Percentiles rank a stretch among this genome's conserved stretches.
Conservation (phyloP, 768 basidiomycete species). For the Leccinum boreale region DNA sequence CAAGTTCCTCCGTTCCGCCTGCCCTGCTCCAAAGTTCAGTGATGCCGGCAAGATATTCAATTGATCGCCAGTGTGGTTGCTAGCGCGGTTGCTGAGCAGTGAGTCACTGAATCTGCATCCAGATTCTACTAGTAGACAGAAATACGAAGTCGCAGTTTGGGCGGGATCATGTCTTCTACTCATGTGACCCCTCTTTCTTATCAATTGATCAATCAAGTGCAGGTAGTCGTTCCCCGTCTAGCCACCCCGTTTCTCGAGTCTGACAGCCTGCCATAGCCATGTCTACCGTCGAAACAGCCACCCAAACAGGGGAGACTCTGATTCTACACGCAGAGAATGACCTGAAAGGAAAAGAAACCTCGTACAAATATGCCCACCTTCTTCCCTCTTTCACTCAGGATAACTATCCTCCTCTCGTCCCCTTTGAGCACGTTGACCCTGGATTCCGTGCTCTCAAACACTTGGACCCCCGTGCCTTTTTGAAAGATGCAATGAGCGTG, state of each 20-base stretch:
- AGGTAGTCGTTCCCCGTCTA: neutral
- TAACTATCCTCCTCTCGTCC: conserved; percentile 62
- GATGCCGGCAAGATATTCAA: neutral
- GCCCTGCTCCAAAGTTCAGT: neutral
- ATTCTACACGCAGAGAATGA: conserved; percentile 4
- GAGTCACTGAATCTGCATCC: neutral
- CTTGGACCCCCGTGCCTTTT: conserved; percentile 64
- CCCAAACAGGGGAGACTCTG: conserved; percentile 1
- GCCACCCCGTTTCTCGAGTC: neutral
- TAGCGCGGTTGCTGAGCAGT: no score
- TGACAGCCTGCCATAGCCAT: neutral
- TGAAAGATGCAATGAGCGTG: conserved; percentile 54
- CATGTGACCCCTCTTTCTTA: conserved; percentile 8
- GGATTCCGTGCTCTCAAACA: conserved; percentile 65
- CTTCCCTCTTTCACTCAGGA: conserved; percentile 63
- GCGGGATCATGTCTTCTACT: neutral
- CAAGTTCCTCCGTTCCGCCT: neutral
- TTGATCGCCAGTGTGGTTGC: neutral
- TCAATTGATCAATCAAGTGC: neutral
- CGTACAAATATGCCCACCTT: conserved; percentile 66
- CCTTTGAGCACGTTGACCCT: conserved; percentile 78
- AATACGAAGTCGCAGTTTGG: conserved; percentile 11
- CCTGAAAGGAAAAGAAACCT: conserved; percentile 2
- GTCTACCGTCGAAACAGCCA: conserved; percentile 16
- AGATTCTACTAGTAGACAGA: conserved; percentile 1